Evolutionary conservation across 2,329 filamentous ascomycete genomes (phyloP).

Genomic region (Neurospora crassa): DNA sequence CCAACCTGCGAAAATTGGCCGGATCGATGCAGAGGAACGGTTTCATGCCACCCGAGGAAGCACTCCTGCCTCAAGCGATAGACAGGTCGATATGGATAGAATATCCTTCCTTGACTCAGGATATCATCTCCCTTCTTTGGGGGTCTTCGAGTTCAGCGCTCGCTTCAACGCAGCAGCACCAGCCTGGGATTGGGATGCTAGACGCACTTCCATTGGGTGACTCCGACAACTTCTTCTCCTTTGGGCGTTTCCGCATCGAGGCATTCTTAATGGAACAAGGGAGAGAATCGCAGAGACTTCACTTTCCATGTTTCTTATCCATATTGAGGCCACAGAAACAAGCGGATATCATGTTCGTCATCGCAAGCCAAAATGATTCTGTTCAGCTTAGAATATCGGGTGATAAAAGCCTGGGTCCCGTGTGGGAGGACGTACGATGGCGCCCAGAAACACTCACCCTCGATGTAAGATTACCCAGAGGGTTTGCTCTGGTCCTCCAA

Average conservation of each 20-base stretch:
- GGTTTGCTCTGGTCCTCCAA: conserved; percentile 62
- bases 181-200: conserved; percentile 42
- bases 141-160: conserved; percentile 46
- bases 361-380: conserved; percentile 71
- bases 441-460: conserved; percentile 56
- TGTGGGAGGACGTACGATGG: conserved; percentile 79
- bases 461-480: conserved; percentile 61
- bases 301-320: conserved; percentile 66
- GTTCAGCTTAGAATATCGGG: conserved; percentile 66
- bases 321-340: conserved; percentile 62
- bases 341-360: conserved; percentile 58
- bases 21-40: conserved; percentile 79
- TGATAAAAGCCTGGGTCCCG: conserved; percentile 57
- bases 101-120: conserved; percentile 64
- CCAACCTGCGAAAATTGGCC: conserved; percentile 62
- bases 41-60: conserved; percentile 61
- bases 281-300: conserved; percentile 54
- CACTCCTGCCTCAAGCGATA: conserved; percentile 64
- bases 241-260: conserved; percentile 67
- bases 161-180: conserved; percentile 36
- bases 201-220: conserved; percentile 72
- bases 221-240: conserved; percentile 63
- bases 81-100: conserved; percentile 75
- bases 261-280: conserved; percentile 67
- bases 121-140: conserved; percentile 61